Conservation (phyloP, 2,329 filamentous ascomycete species). For the Claviceps sp. region DNA sequence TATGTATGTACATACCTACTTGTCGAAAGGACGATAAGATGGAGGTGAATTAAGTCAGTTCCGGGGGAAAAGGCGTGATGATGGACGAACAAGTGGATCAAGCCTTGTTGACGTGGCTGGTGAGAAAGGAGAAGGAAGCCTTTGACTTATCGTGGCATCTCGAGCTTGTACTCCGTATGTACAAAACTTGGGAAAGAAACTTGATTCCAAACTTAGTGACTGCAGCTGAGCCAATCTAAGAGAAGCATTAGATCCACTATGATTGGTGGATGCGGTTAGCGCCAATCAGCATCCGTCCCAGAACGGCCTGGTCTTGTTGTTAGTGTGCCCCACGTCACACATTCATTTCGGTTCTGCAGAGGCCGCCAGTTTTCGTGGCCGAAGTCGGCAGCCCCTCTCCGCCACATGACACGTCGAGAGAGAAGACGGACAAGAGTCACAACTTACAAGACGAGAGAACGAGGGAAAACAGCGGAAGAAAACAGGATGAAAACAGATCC, state of each 20-base stretch:
- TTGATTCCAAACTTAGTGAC: not conserved
- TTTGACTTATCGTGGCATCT: too few relatives aligned
- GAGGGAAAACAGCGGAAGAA: not conserved
- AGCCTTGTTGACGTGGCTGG: too few relatives aligned
- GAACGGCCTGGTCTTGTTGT: not conserved
- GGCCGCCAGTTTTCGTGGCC: not conserved
- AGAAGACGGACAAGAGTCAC: too few relatives aligned
- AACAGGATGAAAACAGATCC: not conserved
- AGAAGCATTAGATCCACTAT: not conserved
- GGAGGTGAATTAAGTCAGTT: too few relatives aligned
- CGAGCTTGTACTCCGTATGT: too few relatives aligned
- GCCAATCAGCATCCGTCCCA: not conserved
- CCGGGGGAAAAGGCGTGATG: too few relatives aligned
- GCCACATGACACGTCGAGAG: not conserved
- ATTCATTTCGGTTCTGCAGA: not conserved
- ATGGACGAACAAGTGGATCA: too few relatives aligned
- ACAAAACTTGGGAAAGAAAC: too few relatives aligned
- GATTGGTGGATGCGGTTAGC: not conserved
- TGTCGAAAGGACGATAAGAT: too few relatives aligned
- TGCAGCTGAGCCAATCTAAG: not conserved
- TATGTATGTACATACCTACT: too few relatives aligned
- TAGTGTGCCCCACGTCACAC: not conserved
- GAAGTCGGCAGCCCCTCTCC: not conserved
- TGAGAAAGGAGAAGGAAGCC: too few relatives aligned
- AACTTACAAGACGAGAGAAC: too few relatives aligned